Conservation (phyloP, 1,139 yeast genomes). For the Sugiyamaella grinbergsii region DNA sequence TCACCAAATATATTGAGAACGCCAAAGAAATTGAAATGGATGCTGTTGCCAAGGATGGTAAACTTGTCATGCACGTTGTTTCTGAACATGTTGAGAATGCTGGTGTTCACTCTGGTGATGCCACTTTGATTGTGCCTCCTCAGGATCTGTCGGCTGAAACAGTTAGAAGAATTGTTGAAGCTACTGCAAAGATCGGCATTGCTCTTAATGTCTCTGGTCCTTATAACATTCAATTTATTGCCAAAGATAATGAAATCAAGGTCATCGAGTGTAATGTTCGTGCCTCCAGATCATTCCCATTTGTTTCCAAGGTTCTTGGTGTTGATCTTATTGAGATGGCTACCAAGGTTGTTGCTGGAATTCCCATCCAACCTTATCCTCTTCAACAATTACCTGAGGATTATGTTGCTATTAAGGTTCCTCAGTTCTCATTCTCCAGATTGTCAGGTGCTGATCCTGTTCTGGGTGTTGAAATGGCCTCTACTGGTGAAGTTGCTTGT, state of each 20-base stretch:
- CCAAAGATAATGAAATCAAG: constrained; percentile 88
- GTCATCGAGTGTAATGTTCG: constrained; percentile 98
- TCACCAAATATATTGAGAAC: constrained; percentile 94
- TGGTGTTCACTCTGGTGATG: constrained; percentile 99
- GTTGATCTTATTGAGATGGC: constrained; percentile 97
- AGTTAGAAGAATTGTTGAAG: constrained; percentile 85
- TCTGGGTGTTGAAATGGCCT: constrained; percentile 98
- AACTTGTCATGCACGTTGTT: constrained; percentile 94
- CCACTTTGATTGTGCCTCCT: constrained; percentile 95
- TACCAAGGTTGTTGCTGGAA: constrained; percentile 90
- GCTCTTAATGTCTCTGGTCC: constrained; percentile 98
- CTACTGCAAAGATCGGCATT: constrained; percentile 94
- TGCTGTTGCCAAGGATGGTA: constrained; percentile 95
- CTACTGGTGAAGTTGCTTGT: constrained; percentile 98
- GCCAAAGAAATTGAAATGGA: constrained; percentile 99
- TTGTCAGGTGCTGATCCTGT: constrained; percentile 98
- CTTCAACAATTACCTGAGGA: constrained; percentile 84
- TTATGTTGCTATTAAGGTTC: constrained; percentile 96
- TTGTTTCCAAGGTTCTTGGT: constrained; percentile 96
- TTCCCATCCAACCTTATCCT: constrained; percentile 87
- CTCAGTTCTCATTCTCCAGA: constrained; percentile 97
- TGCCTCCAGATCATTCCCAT: constrained; percentile 98
- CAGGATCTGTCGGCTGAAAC: constrained; percentile 94
- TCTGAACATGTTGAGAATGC: constrained; percentile 99
- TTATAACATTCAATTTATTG: constrained; percentile 93